Percentiles rank a stretch among this genome's conserved stretches.
These are phyloP conservation scores for Cucurbita ficifolia DNA, from an alignment of 306 rosid genomes.

Conservation along the genomic window DNA sequence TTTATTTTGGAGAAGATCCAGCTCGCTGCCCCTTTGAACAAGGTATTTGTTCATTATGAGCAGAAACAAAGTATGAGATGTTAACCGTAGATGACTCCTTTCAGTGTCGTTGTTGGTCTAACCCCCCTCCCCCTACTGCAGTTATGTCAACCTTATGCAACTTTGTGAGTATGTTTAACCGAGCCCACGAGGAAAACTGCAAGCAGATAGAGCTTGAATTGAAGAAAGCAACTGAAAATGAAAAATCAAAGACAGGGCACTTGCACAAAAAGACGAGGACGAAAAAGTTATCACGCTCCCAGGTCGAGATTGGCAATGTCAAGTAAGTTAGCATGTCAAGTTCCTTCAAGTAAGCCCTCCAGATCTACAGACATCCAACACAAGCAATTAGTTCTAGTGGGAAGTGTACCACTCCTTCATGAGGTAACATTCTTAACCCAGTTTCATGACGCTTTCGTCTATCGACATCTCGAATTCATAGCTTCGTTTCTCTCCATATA, in stretches of 20 bases:
- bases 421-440: background rate
- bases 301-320: slow-evolving; percentile 36
- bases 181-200: slow-evolving; percentile 60
- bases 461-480: background rate
- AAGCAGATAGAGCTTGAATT: slow-evolving; percentile 40
- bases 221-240: slow-evolving; percentile 49
- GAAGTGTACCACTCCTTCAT: background rate
- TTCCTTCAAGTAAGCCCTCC: background rate
- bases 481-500: background rate
- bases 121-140: slow-evolving; percentile 14
- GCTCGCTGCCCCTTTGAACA: slow-evolving; percentile 82
- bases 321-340: slow-evolving; percentile 12
- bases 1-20: slow-evolving; percentile 94
- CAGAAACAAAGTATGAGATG: background rate
- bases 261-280: background rate
- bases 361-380: background rate
- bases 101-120: background rate
- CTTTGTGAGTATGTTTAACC: slow-evolving; percentile 64
- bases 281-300: slow-evolving; percentile 12
- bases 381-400: background rate
- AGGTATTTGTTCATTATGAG: slow-evolving; percentile 29
- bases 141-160: slow-evolving; percentile 62
- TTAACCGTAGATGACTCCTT: background rate
- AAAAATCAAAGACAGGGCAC: slow-evolving; percentile 28
- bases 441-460: background rate